A percentile compares a stretch with the other conserved stretches of the same genome.
These are phyloP conservation scores for Kodamaea sp. DNA, from an alignment of 1,139 yeast genomes.

Conservation along the genomic window DNA sequence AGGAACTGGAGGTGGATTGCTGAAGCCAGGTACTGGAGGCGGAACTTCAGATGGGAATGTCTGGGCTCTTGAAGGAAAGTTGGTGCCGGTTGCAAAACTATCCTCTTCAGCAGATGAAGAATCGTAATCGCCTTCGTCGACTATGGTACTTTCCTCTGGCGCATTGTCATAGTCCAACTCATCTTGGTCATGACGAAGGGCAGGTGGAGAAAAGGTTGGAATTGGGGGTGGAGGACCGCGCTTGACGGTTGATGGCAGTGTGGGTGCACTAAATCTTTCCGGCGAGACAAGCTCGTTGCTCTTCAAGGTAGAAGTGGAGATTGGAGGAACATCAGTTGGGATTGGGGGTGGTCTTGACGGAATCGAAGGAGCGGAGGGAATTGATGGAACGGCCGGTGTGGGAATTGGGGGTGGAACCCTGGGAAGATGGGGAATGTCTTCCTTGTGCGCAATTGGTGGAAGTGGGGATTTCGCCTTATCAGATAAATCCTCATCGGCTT, in stretches of 20 bases:
- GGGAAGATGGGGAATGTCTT: constrained; percentile 4
- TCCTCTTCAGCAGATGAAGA: constrained; percentile 7
- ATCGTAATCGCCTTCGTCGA: constrained; percentile 5
- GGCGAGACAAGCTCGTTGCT: constrained; percentile 6
- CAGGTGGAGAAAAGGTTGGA: constrained; percentile 6
- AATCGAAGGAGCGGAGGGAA: constrained; percentile 11
- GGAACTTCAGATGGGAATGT: constrained; percentile 8
- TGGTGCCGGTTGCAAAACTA: not conserved
- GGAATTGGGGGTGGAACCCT: constrained; percentile 15
- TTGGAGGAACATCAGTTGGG: constrained; percentile 10
- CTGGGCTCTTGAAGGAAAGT: constrained; percentile 7
- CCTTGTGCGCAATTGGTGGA: constrained; percentile 5
- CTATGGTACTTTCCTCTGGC: constrained; percentile 1
- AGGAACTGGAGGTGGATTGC: constrained; percentile 16
- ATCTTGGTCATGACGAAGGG: constrained; percentile 10
- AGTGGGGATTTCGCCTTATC: constrained; percentile 26
- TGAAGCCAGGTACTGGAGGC: constrained; percentile 15
- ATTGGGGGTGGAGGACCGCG: constrained; percentile 12
- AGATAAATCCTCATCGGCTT: constrained; percentile 47
- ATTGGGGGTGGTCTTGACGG: constrained; percentile 16
- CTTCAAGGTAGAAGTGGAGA: constrained; percentile 10
- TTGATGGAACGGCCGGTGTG: constrained; percentile 10
- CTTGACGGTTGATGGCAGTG: not conserved
- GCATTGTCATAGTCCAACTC: not conserved
- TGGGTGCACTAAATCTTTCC: not conserved